Conservation (phyloP, 352 stramenopile genomes). For the Phytophthora hybrid region DNA sequence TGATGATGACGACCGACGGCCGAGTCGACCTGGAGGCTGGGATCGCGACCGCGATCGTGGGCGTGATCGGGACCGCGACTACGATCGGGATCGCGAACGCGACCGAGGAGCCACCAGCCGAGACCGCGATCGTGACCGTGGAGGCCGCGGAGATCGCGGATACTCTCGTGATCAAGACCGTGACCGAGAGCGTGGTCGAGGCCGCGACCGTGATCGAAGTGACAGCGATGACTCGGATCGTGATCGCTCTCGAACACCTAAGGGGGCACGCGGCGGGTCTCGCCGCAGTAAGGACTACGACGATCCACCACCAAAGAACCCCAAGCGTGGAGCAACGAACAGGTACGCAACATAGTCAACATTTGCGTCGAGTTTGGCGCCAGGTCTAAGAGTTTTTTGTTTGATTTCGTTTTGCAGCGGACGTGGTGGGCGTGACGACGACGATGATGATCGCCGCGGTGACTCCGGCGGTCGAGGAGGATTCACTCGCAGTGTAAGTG, state of each 20-base stretch:
- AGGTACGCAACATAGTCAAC: slow-evolving; percentile 1
- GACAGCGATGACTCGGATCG: slow-evolving; percentile 42
- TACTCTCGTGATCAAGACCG: slow-evolving; percentile 47
- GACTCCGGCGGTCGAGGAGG: slow-evolving; percentile 24
- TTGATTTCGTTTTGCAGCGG: slow-evolving; percentile 15
- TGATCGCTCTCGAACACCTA: slow-evolving; percentile 40
- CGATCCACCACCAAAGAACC: slow-evolving; percentile 30
- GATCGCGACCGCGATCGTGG: slow-evolving; percentile 46
- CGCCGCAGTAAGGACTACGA: slow-evolving; percentile 60
- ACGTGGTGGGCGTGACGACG: slow-evolving; percentile 56
- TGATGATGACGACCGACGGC: slow-evolving; percentile 50
- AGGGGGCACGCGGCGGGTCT: slow-evolving; percentile 25
- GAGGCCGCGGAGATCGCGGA: slow-evolving; percentile 47
- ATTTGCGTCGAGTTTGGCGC: not conserved
- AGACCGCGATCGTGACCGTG: slow-evolving; percentile 40
- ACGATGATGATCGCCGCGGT: slow-evolving; percentile 59
- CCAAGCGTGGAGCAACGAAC: slow-evolving; percentile 41
- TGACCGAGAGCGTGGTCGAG: slow-evolving; percentile 36
- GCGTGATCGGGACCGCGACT: slow-evolving; percentile 40
- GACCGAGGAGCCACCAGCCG: slow-evolving; percentile 45
- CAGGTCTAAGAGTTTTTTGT: slow-evolving; percentile 2
- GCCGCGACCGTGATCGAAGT: slow-evolving; percentile 27
- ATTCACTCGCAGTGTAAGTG: slow-evolving; percentile 54
- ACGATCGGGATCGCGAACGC: slow-evolving; percentile 39
- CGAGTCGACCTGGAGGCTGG: slow-evolving; percentile 37